Conservation (phyloP, 108 stramenopile species). For the Discostella stelligeroides region DNA sequence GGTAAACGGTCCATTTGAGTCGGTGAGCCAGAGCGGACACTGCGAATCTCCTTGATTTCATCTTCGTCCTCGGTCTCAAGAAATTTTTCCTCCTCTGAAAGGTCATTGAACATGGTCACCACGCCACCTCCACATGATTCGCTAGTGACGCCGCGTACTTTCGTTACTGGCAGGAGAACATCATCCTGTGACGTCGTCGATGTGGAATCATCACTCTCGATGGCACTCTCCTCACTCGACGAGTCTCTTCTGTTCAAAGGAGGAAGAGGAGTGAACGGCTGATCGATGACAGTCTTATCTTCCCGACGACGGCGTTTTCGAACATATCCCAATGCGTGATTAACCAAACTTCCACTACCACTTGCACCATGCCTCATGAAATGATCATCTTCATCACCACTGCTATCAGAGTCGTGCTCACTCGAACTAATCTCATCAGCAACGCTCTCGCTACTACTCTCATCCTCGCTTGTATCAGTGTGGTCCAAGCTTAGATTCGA, state of each 20-base stretch:
- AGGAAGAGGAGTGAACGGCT: slow-evolving; percentile 46
- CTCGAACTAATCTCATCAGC: slow-evolving; percentile 80
- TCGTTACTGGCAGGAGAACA: slow-evolving; percentile 8
- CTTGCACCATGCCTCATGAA: slow-evolving; percentile 25
- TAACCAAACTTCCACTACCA: slow-evolving; percentile 1
- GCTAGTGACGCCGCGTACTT: too few relatives aligned
- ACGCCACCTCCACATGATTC: slow-evolving; percentile 7
- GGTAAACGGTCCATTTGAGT: slow-evolving; percentile 50
- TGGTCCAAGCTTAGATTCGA: slow-evolving; percentile 35
- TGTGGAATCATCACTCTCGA: slow-evolving; percentile 46
- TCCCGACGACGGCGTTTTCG: slow-evolving; percentile 27
- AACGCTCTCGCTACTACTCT: slow-evolving; percentile 73
- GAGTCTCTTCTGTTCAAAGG: slow-evolving; percentile 32
- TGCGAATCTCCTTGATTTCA: slow-evolving; percentile 40
- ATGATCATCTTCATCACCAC: slow-evolving; percentile 56
- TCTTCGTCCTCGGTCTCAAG: slow-evolving; percentile 44
- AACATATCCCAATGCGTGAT: slow-evolving; percentile 31
- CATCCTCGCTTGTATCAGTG: slow-evolving; percentile 68
- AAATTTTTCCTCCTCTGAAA: slow-evolving; percentile 32
- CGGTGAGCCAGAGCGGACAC: slow-evolving; percentile 41
- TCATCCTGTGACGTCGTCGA: slow-evolving; percentile 31
- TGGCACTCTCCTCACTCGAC: slow-evolving; percentile 42
- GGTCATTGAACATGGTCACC: slow-evolving; percentile 21
- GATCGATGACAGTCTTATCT: slow-evolving; percentile 35
- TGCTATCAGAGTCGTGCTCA: slow-evolving; percentile 78